phyloP scores from a whole-genome alignment of 169 alveolate species.

The Besnoitia besnoiti region DNA sequence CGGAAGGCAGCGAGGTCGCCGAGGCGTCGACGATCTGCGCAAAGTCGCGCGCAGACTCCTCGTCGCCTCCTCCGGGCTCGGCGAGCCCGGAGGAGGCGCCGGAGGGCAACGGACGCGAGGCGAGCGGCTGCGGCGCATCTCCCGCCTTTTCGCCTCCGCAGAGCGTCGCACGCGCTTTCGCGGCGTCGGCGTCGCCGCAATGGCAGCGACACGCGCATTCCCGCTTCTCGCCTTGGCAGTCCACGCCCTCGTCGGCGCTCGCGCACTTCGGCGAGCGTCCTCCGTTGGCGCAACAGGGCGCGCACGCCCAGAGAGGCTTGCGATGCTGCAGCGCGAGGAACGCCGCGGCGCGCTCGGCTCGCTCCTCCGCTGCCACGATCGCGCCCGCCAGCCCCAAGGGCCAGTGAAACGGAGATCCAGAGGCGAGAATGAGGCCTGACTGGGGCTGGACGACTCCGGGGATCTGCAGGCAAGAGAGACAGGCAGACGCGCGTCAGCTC shows the following conservation, averaged over 20 bases:
- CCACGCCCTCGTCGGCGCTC: background rate
- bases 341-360: background rate
- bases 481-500: background rate
- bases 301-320: background rate
- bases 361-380: constrained; percentile 25
- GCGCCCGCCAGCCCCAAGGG: constrained; percentile 34
- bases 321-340: background rate
- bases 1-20: too few species aligned
- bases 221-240: too few species aligned
- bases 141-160: too few species aligned
- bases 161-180: too few species aligned
- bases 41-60: too few species aligned
- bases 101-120: too few species aligned
- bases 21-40: too few species aligned
- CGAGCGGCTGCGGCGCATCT: too few species aligned
- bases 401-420: constrained; percentile 16
- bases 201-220: too few species aligned
- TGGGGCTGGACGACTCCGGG: constrained; percentile 12
- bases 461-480: background rate
- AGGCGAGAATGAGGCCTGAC: background rate
- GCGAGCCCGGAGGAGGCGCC: too few species aligned
- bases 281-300: background rate
- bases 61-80: too few species aligned
- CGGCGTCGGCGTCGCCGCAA: too few species aligned
- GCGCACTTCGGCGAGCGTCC: background rate